These are phyloP conservation scores for Mentha longifolia DNA, from an alignment of 257 asterid genomes.

Conservation along the genomic window DNA sequence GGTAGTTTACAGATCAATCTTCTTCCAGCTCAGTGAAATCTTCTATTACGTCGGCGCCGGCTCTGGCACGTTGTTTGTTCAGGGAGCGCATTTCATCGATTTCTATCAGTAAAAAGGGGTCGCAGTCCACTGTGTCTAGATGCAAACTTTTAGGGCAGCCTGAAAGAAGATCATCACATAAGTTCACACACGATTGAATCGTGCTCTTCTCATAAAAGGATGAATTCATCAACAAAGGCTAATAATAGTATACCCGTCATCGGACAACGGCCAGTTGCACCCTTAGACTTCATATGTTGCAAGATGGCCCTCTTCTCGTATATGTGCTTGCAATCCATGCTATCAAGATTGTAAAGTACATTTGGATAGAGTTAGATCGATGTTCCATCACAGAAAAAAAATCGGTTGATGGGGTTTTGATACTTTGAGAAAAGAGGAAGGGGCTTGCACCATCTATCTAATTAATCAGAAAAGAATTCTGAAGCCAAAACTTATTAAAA, in stretches of 20 bases:
- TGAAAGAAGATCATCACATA: constrained; percentile 36
- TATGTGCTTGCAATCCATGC: constrained; percentile 94
- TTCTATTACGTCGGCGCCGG: constrained; percentile 56
- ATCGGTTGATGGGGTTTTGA: constrained; percentile 6
- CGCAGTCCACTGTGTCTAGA: constrained; percentile 61
- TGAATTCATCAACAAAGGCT: constrained; percentile 13
- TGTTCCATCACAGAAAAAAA: neutral
- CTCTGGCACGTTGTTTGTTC: constrained; percentile 47
- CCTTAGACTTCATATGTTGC: constrained; percentile 56
- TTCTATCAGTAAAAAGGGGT: constrained; percentile 67
- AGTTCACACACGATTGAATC: constrained; percentile 8
- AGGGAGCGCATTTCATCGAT: constrained; percentile 79
- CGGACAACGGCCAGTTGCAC: constrained; percentile 58
- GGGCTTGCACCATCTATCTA: neutral
- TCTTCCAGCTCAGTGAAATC: constrained; percentile 67
- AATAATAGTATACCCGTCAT: constrained; percentile 59
- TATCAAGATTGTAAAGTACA: constrained; percentile 36
- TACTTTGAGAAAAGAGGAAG: neutral
- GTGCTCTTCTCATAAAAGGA: neutral
- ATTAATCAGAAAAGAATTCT: constrained; percentile 4
- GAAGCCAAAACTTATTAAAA: neutral
- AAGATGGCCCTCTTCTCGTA: constrained; percentile 68
- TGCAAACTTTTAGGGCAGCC: constrained; percentile 75
- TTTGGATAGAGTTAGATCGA: neutral
- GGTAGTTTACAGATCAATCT: neutral